Base-by-base conservation (phyloP, 2,329 filamentous ascomycete genomes). In the Pyrenochaeta sp. region DNA sequence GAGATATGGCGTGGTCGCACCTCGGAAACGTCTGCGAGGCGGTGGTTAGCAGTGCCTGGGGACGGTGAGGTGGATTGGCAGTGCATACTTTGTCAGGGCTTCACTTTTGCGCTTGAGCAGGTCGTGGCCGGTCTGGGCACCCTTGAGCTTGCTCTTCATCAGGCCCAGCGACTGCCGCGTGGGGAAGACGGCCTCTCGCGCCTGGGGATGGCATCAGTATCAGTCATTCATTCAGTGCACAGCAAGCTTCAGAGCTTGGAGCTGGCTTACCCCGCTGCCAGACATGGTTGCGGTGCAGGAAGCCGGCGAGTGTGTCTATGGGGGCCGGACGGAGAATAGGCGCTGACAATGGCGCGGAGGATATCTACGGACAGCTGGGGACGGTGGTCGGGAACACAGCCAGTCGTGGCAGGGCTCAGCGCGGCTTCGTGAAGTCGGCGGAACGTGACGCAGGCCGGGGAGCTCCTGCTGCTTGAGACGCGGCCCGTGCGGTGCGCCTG, bases 91-190 rank as follows among this genome's bases (percentile, higher is more conserved):
- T 57, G 94, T 99, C 53, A 99, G 79, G 61, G 94, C 94, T 76
- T 99, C 94, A 73, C 92, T 96, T 81, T 99, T 99, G 68, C 94
- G 83, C 81, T 99, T 99, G 53, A 99, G 79, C 70, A 99, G 79
- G 73, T 89, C 96, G 77, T 99, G 93, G 35, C 94, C 94, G 31
- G 85, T 77, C 65, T 81, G 78, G 30, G 78, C 78, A 54, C 77
- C 93, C 80, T 97, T 97, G 69, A 99, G 85, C 81, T 99, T 99
- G 58, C 87, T 85, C 77, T 97, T 97, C 93, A 99, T 99, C 69
- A 95, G 76, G 56, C 91, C 92, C 76, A 99, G 81, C 72, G 91
- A 96, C 80, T 99, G 94, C 67, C 94, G 90, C 70, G 94, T 99
- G 66, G 94, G 90, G 77, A 99, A 99, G 76, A 99, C 93, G 68